These are phyloP conservation scores for Epichloe gansuensis DNA, from an alignment of 2,329 filamentous ascomycete genomes.

Conservation along the genomic window DNA sequence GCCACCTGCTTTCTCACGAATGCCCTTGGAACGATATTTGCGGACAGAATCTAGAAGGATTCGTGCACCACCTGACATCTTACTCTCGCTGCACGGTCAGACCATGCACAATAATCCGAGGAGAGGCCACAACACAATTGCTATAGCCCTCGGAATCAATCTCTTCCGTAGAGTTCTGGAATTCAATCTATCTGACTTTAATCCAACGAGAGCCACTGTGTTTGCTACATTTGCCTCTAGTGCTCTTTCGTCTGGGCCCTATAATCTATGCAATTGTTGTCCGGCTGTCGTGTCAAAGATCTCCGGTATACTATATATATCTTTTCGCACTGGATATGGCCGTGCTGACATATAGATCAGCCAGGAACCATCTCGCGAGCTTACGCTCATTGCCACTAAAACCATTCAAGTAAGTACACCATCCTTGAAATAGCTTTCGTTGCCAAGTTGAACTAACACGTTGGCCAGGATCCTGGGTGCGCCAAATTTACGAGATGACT, in stretches of 20 bases:
- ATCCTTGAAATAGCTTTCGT: not conserved
- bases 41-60: not conserved
- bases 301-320: not conserved
- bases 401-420: slow-evolving; percentile 58
- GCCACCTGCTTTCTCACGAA: not conserved
- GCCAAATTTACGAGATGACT: slow-evolving; percentile 81
- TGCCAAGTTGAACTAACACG: not conserved
- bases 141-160: slow-evolving; percentile 71
- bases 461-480: slow-evolving; percentile 65
- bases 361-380: slow-evolving; percentile 2
- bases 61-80: not conserved
- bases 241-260: not conserved
- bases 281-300: not conserved
- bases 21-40: not conserved
- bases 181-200: slow-evolving; percentile 24
- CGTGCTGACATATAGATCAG: not conserved
- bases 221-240: slow-evolving; percentile 13
- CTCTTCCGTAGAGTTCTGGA: slow-evolving; percentile 53
- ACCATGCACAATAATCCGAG: slow-evolving; percentile 40
- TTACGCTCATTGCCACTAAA: slow-evolving; percentile 47
- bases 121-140: slow-evolving; percentile 58
- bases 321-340: not conserved
- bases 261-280: not conserved
- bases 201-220: not conserved
- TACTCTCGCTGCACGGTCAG: not conserved